Conservation (phyloP, 441 rosid genomes). For the Populus hybrid region DNA sequence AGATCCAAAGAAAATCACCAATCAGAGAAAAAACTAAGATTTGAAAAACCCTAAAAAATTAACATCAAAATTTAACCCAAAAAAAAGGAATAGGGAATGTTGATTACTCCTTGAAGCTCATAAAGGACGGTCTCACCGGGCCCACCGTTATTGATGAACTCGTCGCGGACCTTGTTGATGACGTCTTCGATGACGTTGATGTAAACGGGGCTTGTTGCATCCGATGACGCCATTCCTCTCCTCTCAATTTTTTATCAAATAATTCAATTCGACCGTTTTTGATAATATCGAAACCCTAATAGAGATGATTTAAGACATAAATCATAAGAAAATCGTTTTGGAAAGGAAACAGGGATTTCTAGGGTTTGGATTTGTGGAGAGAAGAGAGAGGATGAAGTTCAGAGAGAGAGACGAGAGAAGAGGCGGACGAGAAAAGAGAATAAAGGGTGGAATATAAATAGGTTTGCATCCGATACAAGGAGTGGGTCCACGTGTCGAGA, state of each 20-base stretch:
- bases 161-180: conserved; percentile 85
- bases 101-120: conserved; percentile 91
- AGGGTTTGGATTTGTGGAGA: conserved; percentile 30
- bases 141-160: conserved; percentile 78
- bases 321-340: background rate
- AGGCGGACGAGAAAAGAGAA: conserved; percentile 57
- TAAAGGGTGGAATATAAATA: conserved; percentile 92
- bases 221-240: conserved; percentile 48
- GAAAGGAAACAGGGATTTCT: conserved; percentile 15
- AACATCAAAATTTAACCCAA: background rate
- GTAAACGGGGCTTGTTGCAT: conserved; percentile 63
- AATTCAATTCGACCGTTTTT: conserved; percentile 13
- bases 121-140: conserved; percentile 83
- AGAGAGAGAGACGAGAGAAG: conserved; percentile 10
- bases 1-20: conserved; percentile 22
- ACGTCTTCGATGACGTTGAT: conserved; percentile 93
- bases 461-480: conserved; percentile 95
- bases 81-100: background rate
- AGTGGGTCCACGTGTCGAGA: conserved; percentile 60
- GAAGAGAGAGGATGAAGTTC: conserved; percentile 11
- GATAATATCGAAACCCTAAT: conserved; percentile 13
- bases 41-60: conserved; percentile 5
- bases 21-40: conserved; percentile 7
- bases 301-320: background rate
- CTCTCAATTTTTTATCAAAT: background rate